Conservation (phyloP, 106 monocot species). For the Acanthochlamys bracteata region DNA sequence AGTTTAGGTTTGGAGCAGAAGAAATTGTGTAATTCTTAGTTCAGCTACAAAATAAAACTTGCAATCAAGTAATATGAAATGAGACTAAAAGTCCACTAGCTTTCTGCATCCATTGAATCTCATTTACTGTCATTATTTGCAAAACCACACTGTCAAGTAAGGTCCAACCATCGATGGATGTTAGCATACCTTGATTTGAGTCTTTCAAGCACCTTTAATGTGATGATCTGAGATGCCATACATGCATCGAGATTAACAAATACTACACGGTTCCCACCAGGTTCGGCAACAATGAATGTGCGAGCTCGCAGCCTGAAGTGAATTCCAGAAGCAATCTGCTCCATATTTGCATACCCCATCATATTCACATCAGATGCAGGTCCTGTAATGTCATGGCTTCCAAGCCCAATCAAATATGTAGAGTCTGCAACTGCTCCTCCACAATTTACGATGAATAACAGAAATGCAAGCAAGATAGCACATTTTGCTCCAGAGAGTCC, state of each 20-base stretch:
- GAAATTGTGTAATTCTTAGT: too few relatives aligned
- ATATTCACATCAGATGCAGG: conserved; percentile 4
- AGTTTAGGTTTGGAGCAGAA: too few relatives aligned
- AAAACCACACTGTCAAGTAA: too few relatives aligned
- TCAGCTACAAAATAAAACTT: too few relatives aligned
- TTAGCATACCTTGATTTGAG: conserved; percentile 2
- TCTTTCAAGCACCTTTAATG: conserved; percentile 4
- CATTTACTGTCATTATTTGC: too few relatives aligned
- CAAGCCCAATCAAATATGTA: not conserved
- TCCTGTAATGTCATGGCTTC: conserved; percentile 1
- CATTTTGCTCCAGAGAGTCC: not conserved
- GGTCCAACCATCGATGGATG: too few relatives aligned
- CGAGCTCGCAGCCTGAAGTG: not conserved
- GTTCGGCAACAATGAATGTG: not conserved
- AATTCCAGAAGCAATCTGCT: conserved; percentile 2
- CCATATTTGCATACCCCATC: conserved; percentile 1
- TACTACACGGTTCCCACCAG: not conserved
- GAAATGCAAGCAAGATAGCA: not conserved
- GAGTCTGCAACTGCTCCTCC: not conserved
- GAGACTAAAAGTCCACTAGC: too few relatives aligned
- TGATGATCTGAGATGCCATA: not conserved
- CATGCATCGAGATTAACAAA: conserved; percentile 4
- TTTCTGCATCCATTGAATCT: too few relatives aligned
- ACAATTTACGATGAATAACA: not conserved
- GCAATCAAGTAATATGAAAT: too few relatives aligned